Evolutionary conservation across 1,139 yeast genomes (phyloP).

Genomic region (Suhomyces panamericanus): DNA sequence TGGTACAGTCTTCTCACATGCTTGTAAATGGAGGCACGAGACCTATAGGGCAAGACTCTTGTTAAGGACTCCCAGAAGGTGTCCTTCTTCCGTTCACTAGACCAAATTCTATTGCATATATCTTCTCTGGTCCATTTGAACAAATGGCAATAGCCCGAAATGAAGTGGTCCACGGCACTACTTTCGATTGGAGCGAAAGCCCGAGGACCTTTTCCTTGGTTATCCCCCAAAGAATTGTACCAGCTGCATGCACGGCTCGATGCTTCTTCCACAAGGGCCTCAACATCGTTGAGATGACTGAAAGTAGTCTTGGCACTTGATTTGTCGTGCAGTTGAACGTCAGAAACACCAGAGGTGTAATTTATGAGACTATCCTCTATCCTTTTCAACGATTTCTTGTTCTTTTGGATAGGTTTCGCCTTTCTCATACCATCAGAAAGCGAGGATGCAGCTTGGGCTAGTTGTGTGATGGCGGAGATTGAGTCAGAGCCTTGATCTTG

Average conservation of each 20-base stretch:
- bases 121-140: slow-evolving; percentile 63
- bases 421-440: slow-evolving; percentile 16
- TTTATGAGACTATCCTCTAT: slow-evolving; percentile 13
- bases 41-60: slow-evolving; percentile 75
- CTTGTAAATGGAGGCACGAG: slow-evolving; percentile 85
- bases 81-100: slow-evolving; percentile 79
- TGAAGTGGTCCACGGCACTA: slow-evolving; percentile 68
- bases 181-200: slow-evolving; percentile 65
- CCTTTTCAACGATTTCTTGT: slow-evolving; percentile 12
- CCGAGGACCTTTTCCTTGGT: slow-evolving; percentile 38
- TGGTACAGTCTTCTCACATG: slow-evolving; percentile 90
- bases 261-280: slow-evolving; percentile 39
- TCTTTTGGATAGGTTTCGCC: slow-evolving; percentile 13
- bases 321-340: slow-evolving; percentile 2
- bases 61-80: slow-evolving; percentile 85
- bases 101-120: slow-evolving; percentile 84
- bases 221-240: slow-evolving; percentile 36
- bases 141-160: slow-evolving; percentile 63
- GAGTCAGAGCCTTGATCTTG: slow-evolving; percentile 18
- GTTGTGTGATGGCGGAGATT: slow-evolving; percentile 30
- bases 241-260: slow-evolving; percentile 37
- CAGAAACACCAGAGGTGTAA: slow-evolving; percentile 8
- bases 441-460: slow-evolving; percentile 35
- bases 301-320: slow-evolving; percentile 24
- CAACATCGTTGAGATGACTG: slow-evolving; percentile 32